Evolutionary conservation across 192 early-diverging fungal species (phyloP), one percentile per base, ranked within the genome.

Genomic region (Coemansia sp.): DNA sequence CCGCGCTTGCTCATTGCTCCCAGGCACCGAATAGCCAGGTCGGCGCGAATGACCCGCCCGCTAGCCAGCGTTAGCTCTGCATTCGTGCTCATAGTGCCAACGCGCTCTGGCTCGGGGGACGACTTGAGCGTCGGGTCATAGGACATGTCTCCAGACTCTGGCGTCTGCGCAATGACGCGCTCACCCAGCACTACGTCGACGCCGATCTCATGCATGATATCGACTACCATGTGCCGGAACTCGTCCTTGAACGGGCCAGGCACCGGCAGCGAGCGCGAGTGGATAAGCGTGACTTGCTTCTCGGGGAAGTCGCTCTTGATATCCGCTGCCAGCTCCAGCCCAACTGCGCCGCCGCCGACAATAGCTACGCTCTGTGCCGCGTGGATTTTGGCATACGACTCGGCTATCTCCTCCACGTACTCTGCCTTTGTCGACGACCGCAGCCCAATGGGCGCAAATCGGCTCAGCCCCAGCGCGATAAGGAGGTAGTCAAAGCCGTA

Each of bases 301-400:
- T 60, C 53, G 3, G 66, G 65, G 56, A 71, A 83, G 7, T 71
- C 76, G 42, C 66, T 57, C 51, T 76, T 77, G 38, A 83, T 61
- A 63, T 95, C 93, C 0, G 84, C 89, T 3, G 92, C 90, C 68
- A 92, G 36, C 62, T 95, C 93, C 33, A 92, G 67, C 31, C 90
- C 93, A 3, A 90, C 87, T 11, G 89, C 88, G 21, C 92, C 92
- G 11, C 83, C 92, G 20, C 92, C 92, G 14, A 89, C 79, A 0
- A 93, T 69, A 2, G 88, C 55, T 1, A 90, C 71, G 8, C 74
- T 82, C 26, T 75, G 63, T 2, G 88, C 77, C 26, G 73, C 60
- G 14, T 66, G 60, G 62, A 92, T 89, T n/a, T 78, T 55, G 2
- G 48, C 33, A 16, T 71, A 48, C 16, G 67, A n/a, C 23, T 40